phyloP scores from a whole-genome alignment of 2,329 filamentous ascomycete species.

The Colletotrichum acutatum region DNA sequence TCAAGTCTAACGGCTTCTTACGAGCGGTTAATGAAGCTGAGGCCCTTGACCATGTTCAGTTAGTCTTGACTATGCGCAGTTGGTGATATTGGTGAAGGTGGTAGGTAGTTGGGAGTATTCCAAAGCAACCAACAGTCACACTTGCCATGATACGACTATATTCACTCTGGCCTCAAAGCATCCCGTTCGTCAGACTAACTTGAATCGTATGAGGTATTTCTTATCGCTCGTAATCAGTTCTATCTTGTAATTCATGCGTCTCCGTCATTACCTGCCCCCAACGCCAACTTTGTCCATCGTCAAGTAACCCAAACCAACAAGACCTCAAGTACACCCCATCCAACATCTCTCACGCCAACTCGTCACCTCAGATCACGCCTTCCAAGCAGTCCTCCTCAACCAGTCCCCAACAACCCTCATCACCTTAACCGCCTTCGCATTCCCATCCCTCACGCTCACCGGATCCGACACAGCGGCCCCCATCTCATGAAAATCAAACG shows the following conservation, averaged over 20 bases:
- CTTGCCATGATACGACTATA: not conserved
- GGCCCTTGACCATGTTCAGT: too few species aligned
- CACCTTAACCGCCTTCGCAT: constrained; percentile 44
- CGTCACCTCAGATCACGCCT: not conserved
- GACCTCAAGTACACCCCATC: not conserved
- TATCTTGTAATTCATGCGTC: not conserved
- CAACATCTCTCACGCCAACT: not conserved
- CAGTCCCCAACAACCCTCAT: constrained; percentile 45
- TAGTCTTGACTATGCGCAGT: not conserved
- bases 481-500: constrained; percentile 49
- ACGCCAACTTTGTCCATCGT: not conserved
- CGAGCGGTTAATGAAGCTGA: too few species aligned
- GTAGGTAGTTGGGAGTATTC: not conserved
- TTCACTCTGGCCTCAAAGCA: not conserved
- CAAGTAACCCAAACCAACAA: not conserved
- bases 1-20: too few species aligned
- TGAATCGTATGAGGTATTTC: not conserved
- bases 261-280: not conserved
- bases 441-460: constrained; percentile 44
- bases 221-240: not conserved
- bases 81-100: not conserved
- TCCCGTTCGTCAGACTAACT: not conserved
- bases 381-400: constrained; percentile 45
- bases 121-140: not conserved
- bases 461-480: constrained; percentile 41